These are phyloP conservation scores for Calonectria pseudoturangicola DNA, from an alignment of 2,329 filamentous ascomycete genomes.

Conservation along the genomic window DNA sequence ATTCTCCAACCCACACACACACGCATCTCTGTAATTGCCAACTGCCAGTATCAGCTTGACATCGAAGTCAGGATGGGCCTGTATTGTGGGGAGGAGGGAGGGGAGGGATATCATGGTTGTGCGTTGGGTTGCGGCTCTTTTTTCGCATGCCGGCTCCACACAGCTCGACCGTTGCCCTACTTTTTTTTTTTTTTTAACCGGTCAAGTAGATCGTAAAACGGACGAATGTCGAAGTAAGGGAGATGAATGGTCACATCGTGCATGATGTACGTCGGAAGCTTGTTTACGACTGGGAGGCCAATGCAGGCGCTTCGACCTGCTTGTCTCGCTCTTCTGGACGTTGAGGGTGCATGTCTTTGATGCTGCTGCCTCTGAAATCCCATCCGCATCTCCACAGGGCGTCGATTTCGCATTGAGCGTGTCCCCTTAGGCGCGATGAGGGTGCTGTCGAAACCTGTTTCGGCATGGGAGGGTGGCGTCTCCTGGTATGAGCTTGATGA, in stretches of 20 bases:
- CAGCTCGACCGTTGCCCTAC: neutral
- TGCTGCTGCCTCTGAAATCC: conserved; percentile 7
- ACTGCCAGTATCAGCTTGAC: conserved; percentile 1
- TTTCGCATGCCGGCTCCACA: conserved; percentile 25
- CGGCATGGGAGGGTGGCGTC: conserved; percentile 32
- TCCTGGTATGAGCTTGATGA: conserved; percentile 32
- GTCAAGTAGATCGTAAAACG: neutral
- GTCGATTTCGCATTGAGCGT: conserved; percentile 16
- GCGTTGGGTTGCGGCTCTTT: conserved; percentile 34
- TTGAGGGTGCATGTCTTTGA: conserved; percentile 16
- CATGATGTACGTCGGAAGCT: conserved; percentile 25
- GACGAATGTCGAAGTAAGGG: conserved; percentile 13
- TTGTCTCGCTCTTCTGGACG: conserved; percentile 17
- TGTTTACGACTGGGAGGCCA: conserved; percentile 4
- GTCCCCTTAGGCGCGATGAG: conserved; percentile 18
- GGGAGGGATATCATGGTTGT: conserved; percentile 1
- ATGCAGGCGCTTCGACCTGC: conserved; percentile 31
- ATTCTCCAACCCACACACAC: conserved; percentile 2
- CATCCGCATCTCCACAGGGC: conserved; percentile 11
- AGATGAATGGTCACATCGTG: conserved; percentile 16
- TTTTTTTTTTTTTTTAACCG: neutral
- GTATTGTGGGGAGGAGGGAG: neutral
- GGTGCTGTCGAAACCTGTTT: conserved; percentile 31
- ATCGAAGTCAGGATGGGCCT: conserved; percentile 8
- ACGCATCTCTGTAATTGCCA: conserved; percentile 13